A percentile compares a stretch with the other conserved stretches of the same genome.
phyloP scores from a whole-genome alignment of 345 rosid genomes.

The Toxicodendron radicans region DNA sequence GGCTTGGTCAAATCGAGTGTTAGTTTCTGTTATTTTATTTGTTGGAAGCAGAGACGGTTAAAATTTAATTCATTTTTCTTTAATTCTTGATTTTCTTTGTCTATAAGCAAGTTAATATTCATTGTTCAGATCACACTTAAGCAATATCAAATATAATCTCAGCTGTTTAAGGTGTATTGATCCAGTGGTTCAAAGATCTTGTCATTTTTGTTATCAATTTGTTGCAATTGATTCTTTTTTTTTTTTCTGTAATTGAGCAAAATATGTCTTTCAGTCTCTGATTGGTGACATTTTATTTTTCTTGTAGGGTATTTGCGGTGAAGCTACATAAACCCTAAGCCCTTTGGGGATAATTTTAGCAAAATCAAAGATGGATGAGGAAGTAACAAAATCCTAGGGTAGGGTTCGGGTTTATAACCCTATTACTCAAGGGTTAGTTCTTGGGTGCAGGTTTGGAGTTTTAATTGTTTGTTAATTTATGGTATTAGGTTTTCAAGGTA shows the following conservation, averaged over 20 bases:
- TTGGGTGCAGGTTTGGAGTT: constrained; percentile 4
- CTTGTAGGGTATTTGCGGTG: constrained; percentile 6
- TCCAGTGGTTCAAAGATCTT: not conserved
- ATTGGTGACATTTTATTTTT: not conserved
- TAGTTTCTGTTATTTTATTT: constrained; percentile 3
- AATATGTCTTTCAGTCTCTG: not conserved
- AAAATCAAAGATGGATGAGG: not conserved
- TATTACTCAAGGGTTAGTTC: constrained; percentile 1
- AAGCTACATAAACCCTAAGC: constrained; percentile 2
- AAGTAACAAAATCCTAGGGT: not conserved
- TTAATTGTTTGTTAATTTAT: constrained; percentile 7
- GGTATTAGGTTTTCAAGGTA: not conserved
- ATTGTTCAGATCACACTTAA: not conserved
- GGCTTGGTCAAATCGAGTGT: not conserved
- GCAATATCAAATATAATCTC: not conserved
- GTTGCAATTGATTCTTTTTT: not conserved
- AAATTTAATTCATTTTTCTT: too few species aligned
- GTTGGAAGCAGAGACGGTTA: not conserved
- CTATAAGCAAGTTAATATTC: not conserved
- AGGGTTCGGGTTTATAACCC: not conserved
- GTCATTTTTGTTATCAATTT: not conserved
- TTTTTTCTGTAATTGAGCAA: not conserved
- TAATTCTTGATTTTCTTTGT: not conserved
- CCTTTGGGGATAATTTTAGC: not conserved
- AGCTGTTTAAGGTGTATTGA: not conserved